Evolutionary conservation across 805 yeast genomes (phyloP).

Genomic region (Barnettozyma vustinii): DNA sequence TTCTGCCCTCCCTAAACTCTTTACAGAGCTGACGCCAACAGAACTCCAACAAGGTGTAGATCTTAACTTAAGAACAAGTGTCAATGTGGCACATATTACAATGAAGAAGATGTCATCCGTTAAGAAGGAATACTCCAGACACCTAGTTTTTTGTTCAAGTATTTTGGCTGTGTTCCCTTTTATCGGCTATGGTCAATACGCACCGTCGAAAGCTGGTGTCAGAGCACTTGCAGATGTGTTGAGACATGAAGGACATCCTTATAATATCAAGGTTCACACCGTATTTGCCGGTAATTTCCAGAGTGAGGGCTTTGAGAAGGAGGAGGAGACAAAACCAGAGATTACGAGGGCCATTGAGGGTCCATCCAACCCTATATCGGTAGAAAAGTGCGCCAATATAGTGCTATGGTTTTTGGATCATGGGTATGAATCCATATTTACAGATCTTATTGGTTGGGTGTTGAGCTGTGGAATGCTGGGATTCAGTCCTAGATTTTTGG

Average conservation of each 20-base stretch:
- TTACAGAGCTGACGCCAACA: slow-evolving; percentile 54
- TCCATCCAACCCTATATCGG: slow-evolving; percentile 62
- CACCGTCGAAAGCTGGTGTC: slow-evolving; percentile 83
- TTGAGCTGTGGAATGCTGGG: slow-evolving; percentile 65
- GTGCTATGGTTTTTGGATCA: slow-evolving; percentile 49
- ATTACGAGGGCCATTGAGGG: slow-evolving; percentile 86
- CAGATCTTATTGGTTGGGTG: slow-evolving; percentile 84
- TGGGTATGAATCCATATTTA: slow-evolving; percentile 71
- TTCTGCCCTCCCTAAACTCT: slow-evolving; percentile 70
- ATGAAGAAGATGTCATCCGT: slow-evolving; percentile 34
- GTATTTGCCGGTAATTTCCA: slow-evolving; percentile 86
- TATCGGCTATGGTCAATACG: slow-evolving; percentile 87
- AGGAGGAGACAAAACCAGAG: slow-evolving; percentile 78
- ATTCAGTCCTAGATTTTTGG: slow-evolving; percentile 57
- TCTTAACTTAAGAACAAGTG: slow-evolving; percentile 68
- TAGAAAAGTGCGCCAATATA: slow-evolving; percentile 58
- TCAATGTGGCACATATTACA: slow-evolving; percentile 64
- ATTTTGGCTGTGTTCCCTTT: slow-evolving; percentile 80
- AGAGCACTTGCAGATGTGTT: slow-evolving; percentile 68
- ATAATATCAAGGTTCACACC: slow-evolving; percentile 63
- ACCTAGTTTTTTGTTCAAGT: slow-evolving; percentile 64
- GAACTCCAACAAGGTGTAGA: slow-evolving; percentile 59
- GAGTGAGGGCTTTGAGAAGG: slow-evolving; percentile 82
- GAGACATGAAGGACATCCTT: slow-evolving; percentile 74
- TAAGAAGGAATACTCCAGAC: slow-evolving; percentile 33